Conservation (phyloP, 768 basidiomycete species). For the Tephrocybe sp. region DNA sequence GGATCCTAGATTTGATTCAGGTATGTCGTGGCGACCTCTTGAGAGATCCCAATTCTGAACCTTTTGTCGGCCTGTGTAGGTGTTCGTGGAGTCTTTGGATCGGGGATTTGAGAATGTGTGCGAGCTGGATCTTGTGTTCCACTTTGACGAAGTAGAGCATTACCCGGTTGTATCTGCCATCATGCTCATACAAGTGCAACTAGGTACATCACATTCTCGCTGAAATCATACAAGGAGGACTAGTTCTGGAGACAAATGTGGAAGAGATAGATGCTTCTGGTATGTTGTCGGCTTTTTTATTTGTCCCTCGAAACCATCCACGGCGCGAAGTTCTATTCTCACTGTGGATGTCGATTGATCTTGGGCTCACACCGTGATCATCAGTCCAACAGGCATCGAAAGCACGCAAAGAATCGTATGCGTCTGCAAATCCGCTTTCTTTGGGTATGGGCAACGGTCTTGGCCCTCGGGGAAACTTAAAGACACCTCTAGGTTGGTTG, state of each 20-base stretch:
- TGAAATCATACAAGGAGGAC: constrained; percentile 96
- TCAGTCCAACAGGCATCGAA: constrained; percentile 71
- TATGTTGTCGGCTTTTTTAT: constrained; percentile 31
- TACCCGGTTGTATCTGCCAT: neutral
- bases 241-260: constrained; percentile 94
- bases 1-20: constrained; percentile 95
- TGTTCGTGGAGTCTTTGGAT: constrained; percentile 96
- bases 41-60: neutral
- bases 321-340: no score
- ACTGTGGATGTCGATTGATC: neutral
- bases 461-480: constrained; percentile 59
- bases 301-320: neutral
- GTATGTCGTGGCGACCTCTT: constrained; percentile 40
- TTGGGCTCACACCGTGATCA: constrained; percentile 13
- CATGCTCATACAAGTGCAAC: neutral
- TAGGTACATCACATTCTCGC: constrained; percentile 93
- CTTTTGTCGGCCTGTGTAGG: constrained; percentile 44
- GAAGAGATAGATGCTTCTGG: constrained; percentile 78
- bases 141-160: constrained; percentile 87
- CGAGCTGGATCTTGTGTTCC: constrained; percentile 96
- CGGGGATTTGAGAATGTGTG: constrained; percentile 97
- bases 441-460: constrained; percentile 62
- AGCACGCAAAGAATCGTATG: constrained; percentile 74
- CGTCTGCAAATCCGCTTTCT: constrained; percentile 81
- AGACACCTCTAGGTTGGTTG: constrained; percentile 78